Base-by-base conservation (phyloP, 1,284 basidiomycete genomes). In the Neotropicomus parvogracilis region DNA sequence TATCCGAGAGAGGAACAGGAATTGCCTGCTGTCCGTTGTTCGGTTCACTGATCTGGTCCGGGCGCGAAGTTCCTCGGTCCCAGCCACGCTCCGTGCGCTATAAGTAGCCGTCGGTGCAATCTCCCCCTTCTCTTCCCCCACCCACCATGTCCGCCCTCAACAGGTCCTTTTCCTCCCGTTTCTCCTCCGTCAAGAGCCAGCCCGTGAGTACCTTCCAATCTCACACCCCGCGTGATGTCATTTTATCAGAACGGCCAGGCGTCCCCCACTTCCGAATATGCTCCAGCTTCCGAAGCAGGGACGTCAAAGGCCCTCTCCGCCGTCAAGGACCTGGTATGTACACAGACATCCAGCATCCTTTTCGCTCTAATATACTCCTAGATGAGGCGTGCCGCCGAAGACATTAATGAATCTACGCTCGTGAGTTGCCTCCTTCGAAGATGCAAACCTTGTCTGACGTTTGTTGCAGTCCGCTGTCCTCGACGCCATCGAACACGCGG, bases 401-500 rank as follows among this genome's bases (percentile, higher is more conserved):
- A 65, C 44, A 48, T 65, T 14, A 67, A 56, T 20, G 64, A 65
- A n/a, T 63, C 64, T 2, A 52, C 34, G 13, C 8, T 65, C 11
- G 64, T 67, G 10, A 47, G 64, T 60, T 4, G 0, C 5, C 1
- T 8, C 17, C 3, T 10, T 0, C 1, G 1, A 13, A 13, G 19
- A n/a, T 45, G 39, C 10, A 19, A 21, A 27, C 17, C 12, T 27
- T 14, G 17, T 35, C 16, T 5, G 0, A 58, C 42, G 13, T 39
- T 6, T 29, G 1, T 26, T 46, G 11, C 41, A 85, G 82, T 62
- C 75, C 10, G 70, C 78, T 5, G 62, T 75, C 3, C 60, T 85
- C 11, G 85, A 89, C 59, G 66, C 72, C 3, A 56, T 88, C 29
- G 68, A 70, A 35, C 74, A 88, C 58, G 68, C 71, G 13, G 79